Evolutionary conservation across 2,329 filamentous ascomycete species (phyloP), one percentile per base, ranked within the genome.

Genomic region (Penicillium sp.): DNA sequence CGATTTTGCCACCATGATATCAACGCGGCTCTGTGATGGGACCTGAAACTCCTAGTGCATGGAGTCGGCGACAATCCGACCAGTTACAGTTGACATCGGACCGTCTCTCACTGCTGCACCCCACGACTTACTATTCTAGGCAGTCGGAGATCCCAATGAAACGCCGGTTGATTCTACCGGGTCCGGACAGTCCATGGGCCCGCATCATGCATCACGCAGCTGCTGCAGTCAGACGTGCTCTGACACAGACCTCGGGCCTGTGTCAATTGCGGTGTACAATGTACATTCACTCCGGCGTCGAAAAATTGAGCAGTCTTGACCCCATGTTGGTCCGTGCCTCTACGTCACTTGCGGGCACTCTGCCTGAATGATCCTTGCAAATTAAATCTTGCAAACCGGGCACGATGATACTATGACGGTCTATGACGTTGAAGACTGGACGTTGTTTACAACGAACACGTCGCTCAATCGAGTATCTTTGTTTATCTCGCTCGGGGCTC

Each of bases 61-160:
- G 54, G 49, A 51, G 50, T 40, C 41, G 9, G 38, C 38, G 24
- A 42, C 39, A 35, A 42, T 45, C 35, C 11, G 20, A 20, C 54
- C 54, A 57, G 38, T 57, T 31, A 44, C 13, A 49, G 50, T 58
- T 39, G 51, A 22, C 38, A 44, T 35, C 14, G 22, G 41, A 20
- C 40, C 22, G 18, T 30, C 43, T 27, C 25, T 27, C 36, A 46
- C 40, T 52, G 41, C 51, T 58, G 44, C 13, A 58, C 57, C 55
- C 57, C 58, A 61, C 46, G 50, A 33, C 42, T 42, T 56, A 38
- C 52, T 59, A 55, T 61, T 57, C 50, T 59, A 20, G 55, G 45
- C 44, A 31, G 8, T 20, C 20, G 11, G 27, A 39, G 33, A 20
- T 35, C 38, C 20, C 13, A 24, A 31, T 44, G 55, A 60, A 55